Evolutionary conservation across 192 early-diverging fungal genomes (phyloP).

Genomic region (Coemansia sp.): DNA sequence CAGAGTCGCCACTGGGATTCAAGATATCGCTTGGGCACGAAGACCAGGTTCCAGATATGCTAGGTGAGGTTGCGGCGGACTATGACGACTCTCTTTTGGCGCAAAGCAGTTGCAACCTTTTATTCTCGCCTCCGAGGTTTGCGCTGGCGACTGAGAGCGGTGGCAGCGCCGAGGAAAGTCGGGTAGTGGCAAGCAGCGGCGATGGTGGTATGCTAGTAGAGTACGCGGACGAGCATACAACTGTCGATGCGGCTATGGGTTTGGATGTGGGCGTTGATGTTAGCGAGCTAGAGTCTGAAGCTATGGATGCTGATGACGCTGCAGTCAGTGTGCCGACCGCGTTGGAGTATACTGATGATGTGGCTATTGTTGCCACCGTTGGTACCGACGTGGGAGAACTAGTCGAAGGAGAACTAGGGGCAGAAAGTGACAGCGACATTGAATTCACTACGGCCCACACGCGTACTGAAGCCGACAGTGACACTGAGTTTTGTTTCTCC

Average conservation of each 20-base stretch:
- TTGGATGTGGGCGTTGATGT: no score
- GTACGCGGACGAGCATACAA: not conserved
- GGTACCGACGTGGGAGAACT: not conserved
- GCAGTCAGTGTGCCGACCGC: not conserved
- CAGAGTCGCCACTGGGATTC: conserved; percentile 33
- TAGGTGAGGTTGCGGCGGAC: not conserved
- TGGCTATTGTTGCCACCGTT: not conserved
- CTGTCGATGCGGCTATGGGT: not conserved
- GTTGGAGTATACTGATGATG: not conserved
- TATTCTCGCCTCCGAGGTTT: conserved; percentile 19
- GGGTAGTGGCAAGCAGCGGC: not conserved
- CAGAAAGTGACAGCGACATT: conserved; percentile 22
- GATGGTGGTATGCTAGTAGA: conserved; percentile 7
- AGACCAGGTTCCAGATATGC: not conserved
- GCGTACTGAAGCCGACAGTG: not conserved
- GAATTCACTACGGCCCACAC: conserved; percentile 14
- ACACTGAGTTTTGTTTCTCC: not conserved
- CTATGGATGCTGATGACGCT: not conserved
- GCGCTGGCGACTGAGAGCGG: not conserved
- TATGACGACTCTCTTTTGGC: not conserved
- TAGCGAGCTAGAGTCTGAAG: not conserved
- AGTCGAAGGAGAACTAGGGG: not conserved
- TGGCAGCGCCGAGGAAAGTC: no score
- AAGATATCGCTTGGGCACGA: conserved; percentile 12
- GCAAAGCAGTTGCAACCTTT: not conserved